phyloP scores from a whole-genome alignment of 192 early-diverging fungal genomes.

The Dispira parvispora region DNA sequence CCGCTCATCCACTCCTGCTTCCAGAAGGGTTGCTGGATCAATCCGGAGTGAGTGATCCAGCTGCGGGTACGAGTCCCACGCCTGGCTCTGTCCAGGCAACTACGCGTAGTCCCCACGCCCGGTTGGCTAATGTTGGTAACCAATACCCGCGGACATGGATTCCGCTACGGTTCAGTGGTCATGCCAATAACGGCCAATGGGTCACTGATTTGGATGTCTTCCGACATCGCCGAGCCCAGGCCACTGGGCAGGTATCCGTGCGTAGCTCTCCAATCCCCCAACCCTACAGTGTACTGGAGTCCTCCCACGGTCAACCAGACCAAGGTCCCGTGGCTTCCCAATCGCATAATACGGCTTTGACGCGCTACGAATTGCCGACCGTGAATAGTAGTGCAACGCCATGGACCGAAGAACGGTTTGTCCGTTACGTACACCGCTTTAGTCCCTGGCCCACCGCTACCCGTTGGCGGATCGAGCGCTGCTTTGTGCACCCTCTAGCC shows the following conservation, averaged over 20 bases:
- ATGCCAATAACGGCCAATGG: background rate
- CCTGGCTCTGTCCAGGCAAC: too few relatives aligned
- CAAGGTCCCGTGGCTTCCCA: background rate
- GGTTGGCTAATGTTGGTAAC: too few relatives aligned
- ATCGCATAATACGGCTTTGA: background rate
- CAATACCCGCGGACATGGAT: too few relatives aligned
- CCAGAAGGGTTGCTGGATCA: too few relatives aligned
- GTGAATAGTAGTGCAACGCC: background rate
- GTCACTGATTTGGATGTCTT: constrained; percentile 2
- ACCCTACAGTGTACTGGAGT: background rate
- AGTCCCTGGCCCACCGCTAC: background rate
- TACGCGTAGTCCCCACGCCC: too few relatives aligned
- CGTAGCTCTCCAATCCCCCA: background rate
- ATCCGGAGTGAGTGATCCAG: too few relatives aligned
- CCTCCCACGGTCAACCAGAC: background rate
- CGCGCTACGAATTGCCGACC: background rate
- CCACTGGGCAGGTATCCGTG: background rate
- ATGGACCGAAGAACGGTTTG: constrained; percentile 1
- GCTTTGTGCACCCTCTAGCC: too few relatives aligned
- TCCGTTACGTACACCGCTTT: background rate
- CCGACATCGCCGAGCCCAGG: constrained; percentile 6
- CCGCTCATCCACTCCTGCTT: too few relatives aligned
- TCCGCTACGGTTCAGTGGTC: constrained; percentile 1
- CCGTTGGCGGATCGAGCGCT: background rate
- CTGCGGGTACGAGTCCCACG: too few relatives aligned